A percentile compares a stretch with the other conserved stretches of the same genome.
Evolutionary conservation across 495 filamentous ascomycete species (phyloP).

Genomic region (Trichoderma gamsii): DNA sequence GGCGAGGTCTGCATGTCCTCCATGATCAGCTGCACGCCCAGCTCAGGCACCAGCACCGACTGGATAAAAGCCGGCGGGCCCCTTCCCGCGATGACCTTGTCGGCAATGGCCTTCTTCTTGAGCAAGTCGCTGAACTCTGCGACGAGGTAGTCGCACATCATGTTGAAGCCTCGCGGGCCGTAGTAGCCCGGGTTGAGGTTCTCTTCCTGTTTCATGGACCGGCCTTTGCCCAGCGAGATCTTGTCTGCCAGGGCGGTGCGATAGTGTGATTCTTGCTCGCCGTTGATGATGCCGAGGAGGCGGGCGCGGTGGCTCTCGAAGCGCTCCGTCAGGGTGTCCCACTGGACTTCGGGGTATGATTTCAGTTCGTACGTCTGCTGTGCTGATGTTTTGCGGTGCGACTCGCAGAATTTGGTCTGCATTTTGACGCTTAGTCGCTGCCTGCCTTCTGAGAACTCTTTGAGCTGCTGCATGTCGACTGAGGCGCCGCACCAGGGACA

Average conservation of each 20-base stretch:
- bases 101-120: constrained; percentile 55
- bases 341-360: constrained; percentile 75
- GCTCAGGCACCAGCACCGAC: constrained; percentile 78
- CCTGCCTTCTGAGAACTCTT: constrained; percentile 37
- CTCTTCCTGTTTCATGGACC: constrained; percentile 52
- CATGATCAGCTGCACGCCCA: constrained; percentile 68
- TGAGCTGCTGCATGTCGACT: constrained; percentile 49
- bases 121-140: constrained; percentile 54
- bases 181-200: constrained; percentile 70
- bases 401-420: constrained; percentile 64
- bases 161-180: constrained; percentile 66
- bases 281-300: constrained; percentile 54
- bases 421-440: constrained; percentile 52
- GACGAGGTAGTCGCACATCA: constrained; percentile 60
- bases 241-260: constrained; percentile 52
- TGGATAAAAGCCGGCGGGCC: constrained; percentile 75
- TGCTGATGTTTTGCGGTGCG: constrained; percentile 58
- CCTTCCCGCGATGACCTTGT: constrained; percentile 61
- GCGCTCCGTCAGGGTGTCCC: constrained; percentile 60
- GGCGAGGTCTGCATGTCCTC: constrained; percentile 74
- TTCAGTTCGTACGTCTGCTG: constrained; percentile 52
- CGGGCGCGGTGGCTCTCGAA: constrained; percentile 49
- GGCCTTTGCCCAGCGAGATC: constrained; percentile 54
- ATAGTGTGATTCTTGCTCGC: constrained; percentile 54
- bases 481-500: constrained; percentile 66